phyloP scores from a whole-genome alignment of 2,329 filamentous ascomycete genomes.

The Penicillium sp. region DNA sequence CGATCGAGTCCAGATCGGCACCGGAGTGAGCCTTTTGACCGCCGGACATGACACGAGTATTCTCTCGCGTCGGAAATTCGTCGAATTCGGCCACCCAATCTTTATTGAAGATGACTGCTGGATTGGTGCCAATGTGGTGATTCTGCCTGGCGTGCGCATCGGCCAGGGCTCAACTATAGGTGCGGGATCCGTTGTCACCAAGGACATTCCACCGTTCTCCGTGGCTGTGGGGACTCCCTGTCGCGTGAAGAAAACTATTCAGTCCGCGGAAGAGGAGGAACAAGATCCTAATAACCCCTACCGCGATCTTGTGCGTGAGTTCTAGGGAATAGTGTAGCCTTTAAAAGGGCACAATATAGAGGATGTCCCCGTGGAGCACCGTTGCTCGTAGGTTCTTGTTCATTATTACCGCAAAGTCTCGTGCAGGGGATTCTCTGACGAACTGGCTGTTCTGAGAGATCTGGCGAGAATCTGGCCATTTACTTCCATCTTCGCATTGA shows the following conservation, averaged over 20 bases:
- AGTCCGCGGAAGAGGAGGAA: slow-evolving; percentile 21
- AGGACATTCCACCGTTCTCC: slow-evolving; percentile 27
- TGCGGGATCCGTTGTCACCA: slow-evolving; percentile 38
- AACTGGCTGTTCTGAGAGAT: too few species aligned
- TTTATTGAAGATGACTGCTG: slow-evolving; percentile 46
- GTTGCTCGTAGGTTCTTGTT: too few species aligned
- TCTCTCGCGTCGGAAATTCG: slow-evolving; percentile 41
- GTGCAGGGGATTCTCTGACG: too few species aligned
- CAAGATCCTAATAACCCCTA: slow-evolving; percentile 20
- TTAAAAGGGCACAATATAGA: too few species aligned
- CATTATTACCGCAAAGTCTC: too few species aligned
- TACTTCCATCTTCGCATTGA: too few species aligned
- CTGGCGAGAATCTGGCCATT: too few species aligned
- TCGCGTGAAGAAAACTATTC: slow-evolving; percentile 21
- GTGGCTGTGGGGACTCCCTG: slow-evolving; percentile 26
- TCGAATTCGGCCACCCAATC: slow-evolving; percentile 47
- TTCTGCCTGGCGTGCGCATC: slow-evolving; percentile 41
- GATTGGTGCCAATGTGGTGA: slow-evolving; percentile 46
- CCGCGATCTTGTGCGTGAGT: slow-evolving; percentile 15
- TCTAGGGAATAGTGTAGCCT: neutral
- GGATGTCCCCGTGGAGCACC: too few species aligned
- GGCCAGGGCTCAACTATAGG: slow-evolving; percentile 39
- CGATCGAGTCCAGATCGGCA: slow-evolving; percentile 49
- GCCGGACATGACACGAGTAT: slow-evolving; percentile 50
- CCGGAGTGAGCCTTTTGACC: slow-evolving; percentile 48